phyloP scores from a whole-genome alignment of 805 yeast species.

The Naumovozyma baii region DNA sequence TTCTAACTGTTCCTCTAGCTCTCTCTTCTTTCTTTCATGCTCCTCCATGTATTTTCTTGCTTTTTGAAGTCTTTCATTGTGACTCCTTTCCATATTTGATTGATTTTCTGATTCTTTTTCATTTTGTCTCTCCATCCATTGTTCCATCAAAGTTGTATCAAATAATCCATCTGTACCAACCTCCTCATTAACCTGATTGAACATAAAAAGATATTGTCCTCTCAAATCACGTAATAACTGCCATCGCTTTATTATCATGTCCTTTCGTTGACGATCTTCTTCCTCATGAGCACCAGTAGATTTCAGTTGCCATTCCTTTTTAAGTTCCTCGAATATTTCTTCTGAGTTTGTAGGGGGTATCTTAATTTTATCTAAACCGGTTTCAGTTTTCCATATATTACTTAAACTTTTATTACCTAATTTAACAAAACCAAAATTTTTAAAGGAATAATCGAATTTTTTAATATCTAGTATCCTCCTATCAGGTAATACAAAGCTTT shows the following conservation, averaged over 20 bases:
- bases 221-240: conserved; percentile 36
- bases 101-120: conserved; percentile 6
- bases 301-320: conserved; percentile 7
- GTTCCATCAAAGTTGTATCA: conserved; percentile 17
- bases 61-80: conserved; percentile 12
- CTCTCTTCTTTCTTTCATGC: conserved; percentile 10
- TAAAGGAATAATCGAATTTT: conserved; percentile 14
- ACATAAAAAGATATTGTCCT: conserved; percentile 30
- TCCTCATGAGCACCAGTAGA: conserved; percentile 1
- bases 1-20: conserved; percentile 8
- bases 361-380: conserved; percentile 32
- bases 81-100: conserved; percentile 10
- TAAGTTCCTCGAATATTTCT: conserved; percentile 13
- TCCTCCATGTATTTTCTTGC: conserved; percentile 16
- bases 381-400: conserved; percentile 32
- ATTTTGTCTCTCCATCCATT: conserved; percentile 8
- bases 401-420: conserved; percentile 27
- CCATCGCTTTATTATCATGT: conserved; percentile 31
- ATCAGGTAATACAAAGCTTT: conserved; percentile 8
- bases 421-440: conserved; percentile 25
- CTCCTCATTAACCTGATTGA: conserved; percentile 29
- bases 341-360: conserved; percentile 17
- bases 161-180: conserved; percentile 35
- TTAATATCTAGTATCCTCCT: background rate
- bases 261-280: conserved; percentile 4